These are phyloP conservation scores for Scedosporium apiospermum DNA, from an alignment of 2,329 filamentous ascomycete species.

Conservation along the genomic window DNA sequence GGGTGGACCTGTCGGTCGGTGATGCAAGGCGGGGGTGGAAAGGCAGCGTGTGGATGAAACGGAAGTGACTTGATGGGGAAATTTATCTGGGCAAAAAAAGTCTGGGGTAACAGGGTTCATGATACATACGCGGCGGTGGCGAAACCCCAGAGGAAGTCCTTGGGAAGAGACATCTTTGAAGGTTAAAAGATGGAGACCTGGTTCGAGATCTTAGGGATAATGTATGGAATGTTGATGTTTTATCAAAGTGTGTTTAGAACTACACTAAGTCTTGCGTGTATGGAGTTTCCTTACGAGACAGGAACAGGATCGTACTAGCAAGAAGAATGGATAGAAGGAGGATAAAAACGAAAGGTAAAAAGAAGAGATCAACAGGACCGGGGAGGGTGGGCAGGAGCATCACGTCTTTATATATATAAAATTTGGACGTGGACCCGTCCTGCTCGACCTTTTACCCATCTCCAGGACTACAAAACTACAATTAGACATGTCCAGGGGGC, in stretches of 20 bases:
- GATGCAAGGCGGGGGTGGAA: not conserved
- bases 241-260: not conserved
- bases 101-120: constrained; percentile 9
- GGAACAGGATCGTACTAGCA: not conserved
- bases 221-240: not conserved
- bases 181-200: not conserved
- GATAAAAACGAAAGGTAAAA: not conserved
- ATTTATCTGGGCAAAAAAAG: not conserved
- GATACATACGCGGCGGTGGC: constrained; percentile 61
- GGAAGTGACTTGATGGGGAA: not conserved
- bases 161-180: constrained; percentile 46
- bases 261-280: not conserved
- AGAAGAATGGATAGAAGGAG: not conserved
- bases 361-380: not conserved
- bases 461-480: not conserved
- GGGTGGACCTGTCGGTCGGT: not conserved
- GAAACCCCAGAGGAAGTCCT: constrained; percentile 71
- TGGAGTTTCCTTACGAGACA: not conserved
- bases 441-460: not conserved
- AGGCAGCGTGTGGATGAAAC: not conserved
- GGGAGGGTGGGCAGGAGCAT: not conserved
- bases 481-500: not conserved
- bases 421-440: not conserved
- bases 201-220: not conserved
- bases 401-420: constrained; percentile 2